These are phyloP conservation scores for Cutaneotrichosporon sp. DNA, from an alignment of 1,284 basidiomycete species.

Conservation along the genomic window DNA sequence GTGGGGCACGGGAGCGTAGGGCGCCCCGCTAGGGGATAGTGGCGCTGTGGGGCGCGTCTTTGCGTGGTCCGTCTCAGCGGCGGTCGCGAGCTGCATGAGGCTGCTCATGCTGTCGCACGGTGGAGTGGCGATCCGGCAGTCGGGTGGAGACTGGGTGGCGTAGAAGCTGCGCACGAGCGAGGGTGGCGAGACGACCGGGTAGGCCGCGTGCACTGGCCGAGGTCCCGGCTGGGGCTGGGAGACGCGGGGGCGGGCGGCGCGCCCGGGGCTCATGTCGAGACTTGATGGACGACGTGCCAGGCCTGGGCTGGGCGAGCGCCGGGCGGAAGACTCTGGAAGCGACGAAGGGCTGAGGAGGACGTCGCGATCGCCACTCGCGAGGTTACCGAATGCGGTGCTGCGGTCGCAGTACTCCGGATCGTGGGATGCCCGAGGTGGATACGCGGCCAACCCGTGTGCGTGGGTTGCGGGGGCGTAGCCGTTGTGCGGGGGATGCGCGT, in stretches of 20 bases:
- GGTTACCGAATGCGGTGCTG: background rate
- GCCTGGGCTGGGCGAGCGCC: background rate
- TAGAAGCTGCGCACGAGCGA: background rate
- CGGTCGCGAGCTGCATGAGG: slow-evolving; percentile 7
- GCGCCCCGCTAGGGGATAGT: background rate
- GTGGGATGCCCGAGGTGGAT: background rate
- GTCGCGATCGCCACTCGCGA: background rate
- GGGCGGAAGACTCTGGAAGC: background rate
- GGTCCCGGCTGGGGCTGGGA: background rate
- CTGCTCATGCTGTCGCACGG: background rate
- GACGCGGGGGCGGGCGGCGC: background rate
- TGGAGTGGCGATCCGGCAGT: background rate
- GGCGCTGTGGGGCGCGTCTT: background rate
- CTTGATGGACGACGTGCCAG: background rate
- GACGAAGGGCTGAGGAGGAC: background rate
- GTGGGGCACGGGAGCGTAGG: background rate
- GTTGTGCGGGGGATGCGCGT: background rate
- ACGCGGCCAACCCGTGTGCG: background rate
- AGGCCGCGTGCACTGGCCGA: background rate
- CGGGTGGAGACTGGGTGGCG: slow-evolving; percentile 3
- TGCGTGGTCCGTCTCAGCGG: background rate
- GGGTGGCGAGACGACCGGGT: background rate
- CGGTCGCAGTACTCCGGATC: background rate
- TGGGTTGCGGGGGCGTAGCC: background rate
- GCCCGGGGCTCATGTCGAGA: background rate